Conservation (phyloP, 1,284 basidiomycete species). For the Ceratobasidium sp. region DNA sequence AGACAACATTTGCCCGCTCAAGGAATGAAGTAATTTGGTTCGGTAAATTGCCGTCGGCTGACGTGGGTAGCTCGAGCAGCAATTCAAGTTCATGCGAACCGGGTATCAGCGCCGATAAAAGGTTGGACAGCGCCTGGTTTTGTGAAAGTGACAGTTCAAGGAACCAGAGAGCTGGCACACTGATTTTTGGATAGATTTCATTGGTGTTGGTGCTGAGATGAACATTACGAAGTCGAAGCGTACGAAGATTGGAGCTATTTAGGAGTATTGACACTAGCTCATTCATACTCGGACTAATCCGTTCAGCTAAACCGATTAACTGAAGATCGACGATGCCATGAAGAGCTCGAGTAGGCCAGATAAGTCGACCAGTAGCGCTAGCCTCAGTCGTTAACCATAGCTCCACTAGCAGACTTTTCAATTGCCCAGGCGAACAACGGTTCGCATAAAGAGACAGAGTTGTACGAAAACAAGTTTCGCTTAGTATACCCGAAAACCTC, state of each 20-base stretch:
- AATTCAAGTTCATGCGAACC: background rate
- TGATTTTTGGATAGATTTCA: background rate
- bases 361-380: background rate
- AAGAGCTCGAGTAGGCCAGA: background rate
- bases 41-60: too few species aligned
- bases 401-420: too few species aligned
- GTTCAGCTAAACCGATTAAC: background rate
- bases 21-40: too few species aligned
- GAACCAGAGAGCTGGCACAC: background rate
- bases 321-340: background rate
- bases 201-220: background rate
- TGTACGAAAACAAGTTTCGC: too few species aligned
- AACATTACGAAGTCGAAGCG: background rate
- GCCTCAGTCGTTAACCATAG: too few species aligned
- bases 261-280: background rate
- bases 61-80: background rate
- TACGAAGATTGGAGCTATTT: background rate
- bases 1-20: too few species aligned
- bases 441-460: too few species aligned
- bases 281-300: background rate
- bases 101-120: background rate
- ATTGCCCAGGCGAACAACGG: too few species aligned
- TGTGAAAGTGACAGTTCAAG: background rate
- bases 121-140: background rate
- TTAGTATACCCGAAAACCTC: too few species aligned